These are phyloP conservation scores for Daucus carota DNA, from an alignment of 129 eudicot genomes.

Conservation along the genomic window DH1_v3.0 NC_030382.2:35995001-35995500, in stretches of 20 bases:
- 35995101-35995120: conserved; percentile 59
- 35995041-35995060: conserved; percentile 47
- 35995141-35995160: conserved; percentile 64
- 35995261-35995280: background rate
- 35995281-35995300: conserved; percentile 3
- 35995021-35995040: conserved; percentile 64
- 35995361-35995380: conserved; percentile 55
- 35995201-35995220: background rate
- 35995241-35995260: background rate
- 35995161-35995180: conserved; percentile 55
- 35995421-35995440: conserved; percentile 49
- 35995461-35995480: conserved; percentile 77
- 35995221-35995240: background rate
- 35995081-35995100: conserved; percentile 49
- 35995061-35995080: conserved; percentile 62
- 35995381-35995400: conserved; percentile 43
- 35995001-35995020: conserved; percentile 44
- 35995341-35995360: conserved; percentile 77
- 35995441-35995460: conserved; percentile 69
- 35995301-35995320: conserved; percentile 33
- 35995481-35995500: conserved; percentile 62
- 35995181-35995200: conserved; percentile 67
- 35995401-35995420: conserved; percentile 46
- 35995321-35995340: conserved; percentile 87
- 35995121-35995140: conserved; percentile 84